Conservation (phyloP, 305 asterid species). For the Solanum hybrid region DNA sequence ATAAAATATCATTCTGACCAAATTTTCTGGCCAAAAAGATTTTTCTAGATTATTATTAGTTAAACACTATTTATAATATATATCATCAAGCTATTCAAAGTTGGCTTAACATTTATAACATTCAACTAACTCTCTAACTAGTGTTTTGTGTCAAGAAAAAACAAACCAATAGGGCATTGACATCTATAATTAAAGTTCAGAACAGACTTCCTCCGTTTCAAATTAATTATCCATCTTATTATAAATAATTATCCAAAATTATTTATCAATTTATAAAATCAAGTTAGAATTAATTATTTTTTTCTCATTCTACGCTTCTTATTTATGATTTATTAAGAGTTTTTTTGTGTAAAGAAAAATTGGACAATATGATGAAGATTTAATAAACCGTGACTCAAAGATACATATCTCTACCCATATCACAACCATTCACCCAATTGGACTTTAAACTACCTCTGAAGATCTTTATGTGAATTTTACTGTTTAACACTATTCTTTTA, state of each 20-base stretch:
- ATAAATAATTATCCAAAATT: background rate
- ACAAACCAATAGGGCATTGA: background rate
- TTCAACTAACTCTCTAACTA: background rate
- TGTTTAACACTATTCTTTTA: too few species aligned
- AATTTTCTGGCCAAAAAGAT: too few species aligned
- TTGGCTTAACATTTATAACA: background rate
- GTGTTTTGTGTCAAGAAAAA: background rate
- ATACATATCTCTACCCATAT: too few species aligned
- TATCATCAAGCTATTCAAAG: background rate
- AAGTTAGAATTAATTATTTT: background rate
- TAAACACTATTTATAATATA: background rate
- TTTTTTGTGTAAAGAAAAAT: too few species aligned
- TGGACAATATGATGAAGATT: too few species aligned
- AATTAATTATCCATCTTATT: background rate
- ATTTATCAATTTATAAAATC: background rate
- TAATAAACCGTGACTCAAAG: too few species aligned
- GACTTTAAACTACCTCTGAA: too few species aligned
- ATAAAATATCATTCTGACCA: too few species aligned
- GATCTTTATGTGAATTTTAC: too few species aligned
- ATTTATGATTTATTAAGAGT: background rate
- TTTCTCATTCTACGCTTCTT: background rate
- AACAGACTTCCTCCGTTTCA: rapidly evolving
- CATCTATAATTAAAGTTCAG: background rate
- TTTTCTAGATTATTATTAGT: too few species aligned
- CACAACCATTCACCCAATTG: too few species aligned